Percentiles rank a stretch among this genome's conserved stretches.
Evolutionary conservation across 495 filamentous ascomycete species (phyloP).

Genomic region (Podospora conica): DNA sequence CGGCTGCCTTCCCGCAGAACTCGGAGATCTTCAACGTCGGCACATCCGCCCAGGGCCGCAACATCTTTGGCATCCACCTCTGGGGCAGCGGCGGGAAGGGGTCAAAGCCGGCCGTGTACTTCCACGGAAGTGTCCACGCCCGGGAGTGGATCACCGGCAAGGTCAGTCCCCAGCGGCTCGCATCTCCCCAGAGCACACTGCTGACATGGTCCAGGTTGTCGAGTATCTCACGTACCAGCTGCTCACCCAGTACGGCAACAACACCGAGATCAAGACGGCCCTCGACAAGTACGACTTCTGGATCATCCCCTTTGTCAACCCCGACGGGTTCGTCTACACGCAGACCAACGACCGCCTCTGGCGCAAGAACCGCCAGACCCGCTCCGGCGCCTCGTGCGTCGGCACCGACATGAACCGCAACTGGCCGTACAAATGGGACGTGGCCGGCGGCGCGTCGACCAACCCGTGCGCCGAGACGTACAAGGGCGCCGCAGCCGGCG

Average conservation of each 20-base stretch:
- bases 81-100: constrained; percentile 49
- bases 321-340: constrained; percentile 58
- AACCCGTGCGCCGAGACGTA: constrained; percentile 50
- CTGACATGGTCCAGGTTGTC: constrained; percentile 20
- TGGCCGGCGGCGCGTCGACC: constrained; percentile 45
- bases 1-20: constrained; percentile 40
- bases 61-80: constrained; percentile 54
- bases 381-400: constrained; percentile 39
- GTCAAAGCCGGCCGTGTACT: constrained; percentile 51
- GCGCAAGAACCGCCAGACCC: constrained; percentile 57
- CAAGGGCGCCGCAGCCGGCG: constrained; percentile 41
- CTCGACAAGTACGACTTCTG: constrained; percentile 59
- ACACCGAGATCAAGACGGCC: constrained; percentile 35
- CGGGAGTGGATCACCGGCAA: constrained; percentile 58
- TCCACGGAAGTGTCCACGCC: constrained; percentile 59
- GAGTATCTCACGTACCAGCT: constrained; percentile 55
- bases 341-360: constrained; percentile 54
- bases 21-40: constrained; percentile 50
- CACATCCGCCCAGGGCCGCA: constrained; percentile 43
- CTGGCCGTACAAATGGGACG: constrained; percentile 51
- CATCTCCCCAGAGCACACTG: too few relatives aligned
- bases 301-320: constrained; percentile 57
- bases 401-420: constrained; percentile 62
- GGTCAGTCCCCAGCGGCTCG: constrained; percentile 12
- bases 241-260: constrained; percentile 40